phyloP scores from a whole-genome alignment of 2,329 filamentous ascomycete species.

The Sporothrix variecibatus region DNA sequence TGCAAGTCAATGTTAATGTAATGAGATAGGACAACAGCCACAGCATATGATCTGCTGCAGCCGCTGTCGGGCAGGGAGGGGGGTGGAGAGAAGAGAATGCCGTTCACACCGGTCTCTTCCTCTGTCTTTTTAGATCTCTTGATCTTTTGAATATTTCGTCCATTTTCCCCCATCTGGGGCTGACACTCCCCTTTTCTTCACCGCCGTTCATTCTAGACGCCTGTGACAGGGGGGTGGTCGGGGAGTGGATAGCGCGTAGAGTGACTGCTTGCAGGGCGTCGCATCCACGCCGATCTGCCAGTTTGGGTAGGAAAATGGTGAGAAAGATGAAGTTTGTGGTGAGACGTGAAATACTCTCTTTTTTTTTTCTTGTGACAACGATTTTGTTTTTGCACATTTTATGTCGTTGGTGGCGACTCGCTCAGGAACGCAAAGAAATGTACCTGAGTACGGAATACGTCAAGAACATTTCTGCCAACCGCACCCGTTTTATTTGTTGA shows the following conservation, averaged over 20 bases:
- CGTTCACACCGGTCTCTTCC: background rate
- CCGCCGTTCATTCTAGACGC: constrained; percentile 5
- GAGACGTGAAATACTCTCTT: background rate
- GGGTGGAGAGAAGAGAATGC: background rate
- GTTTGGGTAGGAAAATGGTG: background rate
- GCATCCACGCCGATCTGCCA: constrained; percentile 8
- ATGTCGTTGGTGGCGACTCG: background rate
- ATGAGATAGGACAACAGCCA: background rate
- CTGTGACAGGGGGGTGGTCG: background rate
- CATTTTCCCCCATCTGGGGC: background rate
- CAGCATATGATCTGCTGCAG: background rate
- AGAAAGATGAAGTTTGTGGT: background rate
- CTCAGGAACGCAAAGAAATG: background rate
- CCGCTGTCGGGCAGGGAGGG: background rate
- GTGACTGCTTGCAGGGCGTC: constrained; percentile 13
- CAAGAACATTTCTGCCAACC: background rate
- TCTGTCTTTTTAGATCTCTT: background rate
- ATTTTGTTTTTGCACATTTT: background rate
- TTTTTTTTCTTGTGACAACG: background rate
- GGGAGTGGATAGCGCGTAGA: background rate
- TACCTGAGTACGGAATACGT: background rate
- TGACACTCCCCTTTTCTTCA: background rate
- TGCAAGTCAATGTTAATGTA: background rate
- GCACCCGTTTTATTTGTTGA: background rate
- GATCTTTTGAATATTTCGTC: background rate